Evolutionary conservation across 345 rosid species (phyloP).

Genomic region (Balakata baccata): DNA sequence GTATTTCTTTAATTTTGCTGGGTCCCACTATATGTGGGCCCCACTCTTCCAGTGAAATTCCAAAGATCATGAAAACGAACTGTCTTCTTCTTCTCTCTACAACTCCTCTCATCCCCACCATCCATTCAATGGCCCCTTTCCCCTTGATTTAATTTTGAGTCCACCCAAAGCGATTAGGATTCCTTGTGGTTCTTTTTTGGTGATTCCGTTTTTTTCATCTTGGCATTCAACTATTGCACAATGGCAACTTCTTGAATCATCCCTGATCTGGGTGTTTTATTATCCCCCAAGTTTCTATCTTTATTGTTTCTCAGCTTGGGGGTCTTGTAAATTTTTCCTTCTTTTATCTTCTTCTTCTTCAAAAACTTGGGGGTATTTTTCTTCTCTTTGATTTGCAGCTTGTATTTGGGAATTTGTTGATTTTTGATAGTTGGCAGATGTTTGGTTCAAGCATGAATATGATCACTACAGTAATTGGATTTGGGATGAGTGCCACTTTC

Average conservation of each 20-base stretch:
- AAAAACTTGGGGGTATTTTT: neutral
- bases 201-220: neutral
- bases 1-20: neutral
- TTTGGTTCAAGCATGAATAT: slow-evolving; percentile 46
- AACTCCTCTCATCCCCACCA: slow-evolving; percentile 14
- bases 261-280: slow-evolving; percentile 24
- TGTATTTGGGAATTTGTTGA: neutral
- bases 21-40: slow-evolving; percentile 26
- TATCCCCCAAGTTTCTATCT: neutral
- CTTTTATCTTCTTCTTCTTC: neutral
- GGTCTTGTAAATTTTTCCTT: neutral
- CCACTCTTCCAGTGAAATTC: slow-evolving; percentile 15
- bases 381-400: neutral
- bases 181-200: slow-evolving; percentile 5
- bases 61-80: slow-evolving; percentile 23
- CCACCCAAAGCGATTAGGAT: slow-evolving; percentile 32
- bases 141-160: slow-evolving; percentile 23
- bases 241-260: slow-evolving; percentile 18
- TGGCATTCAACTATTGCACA: neutral
- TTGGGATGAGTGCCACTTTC: slow-evolving; percentile 61
- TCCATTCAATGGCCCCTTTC: slow-evolving; percentile 1
- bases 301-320: neutral
- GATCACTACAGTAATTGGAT: slow-evolving; percentile 58
- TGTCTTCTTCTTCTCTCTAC: slow-evolving; percentile 18
- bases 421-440: slow-evolving; percentile 27